Evolutionary conservation across 2,329 filamentous ascomycete species (phyloP), one percentile per base, ranked within the genome.

Genomic region (Aspergillus cejpii): DNA sequence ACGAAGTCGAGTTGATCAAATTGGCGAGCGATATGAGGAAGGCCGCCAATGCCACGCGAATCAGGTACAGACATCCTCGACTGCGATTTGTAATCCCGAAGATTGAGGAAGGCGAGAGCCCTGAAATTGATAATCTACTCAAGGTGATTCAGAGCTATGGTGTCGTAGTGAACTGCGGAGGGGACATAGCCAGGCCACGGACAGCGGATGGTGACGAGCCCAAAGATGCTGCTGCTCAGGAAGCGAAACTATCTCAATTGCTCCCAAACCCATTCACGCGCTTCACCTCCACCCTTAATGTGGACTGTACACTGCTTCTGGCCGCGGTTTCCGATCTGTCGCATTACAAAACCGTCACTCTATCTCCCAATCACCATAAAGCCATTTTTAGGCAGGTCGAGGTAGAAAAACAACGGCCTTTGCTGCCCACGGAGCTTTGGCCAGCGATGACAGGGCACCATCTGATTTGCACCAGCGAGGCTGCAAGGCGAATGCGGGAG

Each of bases 301-400:
- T 74, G 38, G 73, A 76, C 49, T 73, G 71, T 52, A 87, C 84
- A 1, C 78, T 87, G 37, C 73, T 90, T 5, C 75, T 90, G 4
- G 84, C 84, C 3, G 69, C 89, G 2, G 77, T 84, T 1, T 87
- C 84, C 0, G 85, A 90, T 55, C 79, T 89, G 20, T 84, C 82
- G 1, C 83, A 89, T 59, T 66, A 67, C 26, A 58, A 63, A 44
- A 54, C 57, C 28, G 66, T 67, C 41, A 56, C 64, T 2, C 69
- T 74, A 37, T 68, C 74, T 26, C 71, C 74, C n/a, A 73, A 69
- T 62, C 74, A 77, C 54, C 81, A 83, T 52, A 70, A 66, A 17
- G 78, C 80, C 34, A 80, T 87, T 39, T 68, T 76, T 40, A 73
- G 76, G 11, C 83, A 87, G 57, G 78, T 87, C 47, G 74, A 80